Base-by-base conservation (phyloP, 75 land plant genomes). In the Pinus tabuliformis region DNA sequence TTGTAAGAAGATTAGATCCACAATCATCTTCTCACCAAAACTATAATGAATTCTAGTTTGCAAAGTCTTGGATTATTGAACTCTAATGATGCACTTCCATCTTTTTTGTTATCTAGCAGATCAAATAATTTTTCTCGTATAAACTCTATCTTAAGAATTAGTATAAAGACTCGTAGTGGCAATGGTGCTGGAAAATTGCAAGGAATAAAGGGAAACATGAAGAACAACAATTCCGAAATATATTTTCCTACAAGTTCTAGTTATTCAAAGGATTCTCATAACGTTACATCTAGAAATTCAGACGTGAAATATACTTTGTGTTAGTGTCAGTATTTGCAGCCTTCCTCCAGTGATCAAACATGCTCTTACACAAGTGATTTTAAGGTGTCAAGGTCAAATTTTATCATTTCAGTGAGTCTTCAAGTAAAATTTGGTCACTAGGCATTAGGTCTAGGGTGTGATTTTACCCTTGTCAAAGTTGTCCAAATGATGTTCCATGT, bases 41-140 rank as follows among this genome's bases (percentile, higher is more conserved):
- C 66, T 28, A 30, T 37, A 33, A 18, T 36, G 4, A 13, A 63
- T 63, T 63, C 39, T 63, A 3, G 17, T 5, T 63, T 63, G 15
- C 13, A 13, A 30, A 63, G 33, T 63, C 15, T 42, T 16, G 70
- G 70, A 5, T 37, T 65, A 18, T 65, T 42, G 42, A 65, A 65
- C 7, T 65, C 70, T 0, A n/a, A 36, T 3, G 70, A 65, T 37
- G 70, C 42, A 16, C 18, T 65, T 65, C 70, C 70, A 1, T 65
- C 70, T 33, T 65, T 65, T 65, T n/a, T 65, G 45, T 65, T 65
- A 15, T 65, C 70, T 37, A 65, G 70, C 36, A 65, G 70, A 37
- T 33, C 36, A 33, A 37, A 37, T 37, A 65, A 65, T 65, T 1
- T 45, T 36, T 16, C 45, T 65, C 39, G 45, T 6, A 20, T 28